These are phyloP conservation scores for Phaeolepiota aurea DNA, from an alignment of 768 basidiomycete genomes.

Conservation along the genomic window DNA sequence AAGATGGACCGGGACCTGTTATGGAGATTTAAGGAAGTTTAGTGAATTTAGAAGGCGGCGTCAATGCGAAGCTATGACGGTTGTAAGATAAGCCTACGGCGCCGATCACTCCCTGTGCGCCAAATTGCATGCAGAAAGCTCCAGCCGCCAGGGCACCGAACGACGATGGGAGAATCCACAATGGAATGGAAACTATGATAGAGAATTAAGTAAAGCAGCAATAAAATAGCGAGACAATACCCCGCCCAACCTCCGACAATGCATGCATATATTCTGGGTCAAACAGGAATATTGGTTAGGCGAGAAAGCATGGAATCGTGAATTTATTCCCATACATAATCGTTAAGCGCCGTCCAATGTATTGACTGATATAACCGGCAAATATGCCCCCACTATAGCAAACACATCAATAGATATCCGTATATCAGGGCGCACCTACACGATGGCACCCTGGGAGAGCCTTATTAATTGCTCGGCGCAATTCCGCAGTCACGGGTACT, in stretches of 20 bases:
- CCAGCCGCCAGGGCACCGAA: constrained; percentile 72
- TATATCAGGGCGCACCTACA: constrained; percentile 19
- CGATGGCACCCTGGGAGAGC: constrained; percentile 25
- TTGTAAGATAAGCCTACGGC: no score
- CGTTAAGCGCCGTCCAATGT: constrained; percentile 76
- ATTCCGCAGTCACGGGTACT: constrained; percentile 11
- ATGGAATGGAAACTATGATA: constrained; percentile 56
- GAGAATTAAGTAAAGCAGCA: no score
- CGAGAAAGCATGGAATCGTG: constrained; percentile 1
- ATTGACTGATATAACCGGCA: constrained; percentile 68
- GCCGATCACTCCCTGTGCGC: constrained; percentile 89
- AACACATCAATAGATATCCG: no score
- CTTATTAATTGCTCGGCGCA: constrained; percentile 1
- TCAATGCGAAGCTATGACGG: no score
- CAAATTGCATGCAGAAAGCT: constrained; percentile 82
- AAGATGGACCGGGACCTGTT: constrained; percentile 63
- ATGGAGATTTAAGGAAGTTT: constrained; percentile 24
- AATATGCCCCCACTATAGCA: constrained; percentile 60
- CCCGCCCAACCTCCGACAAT: constrained; percentile 35
- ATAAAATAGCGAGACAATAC: no score
- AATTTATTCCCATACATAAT: constrained; percentile 37
- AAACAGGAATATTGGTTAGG: no score
- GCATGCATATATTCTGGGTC: constrained; percentile 42
- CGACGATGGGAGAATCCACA: constrained; percentile 74
- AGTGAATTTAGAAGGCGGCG: constrained; percentile 31